A percentile compares a stretch with the other conserved stretches of the same genome.
These are phyloP conservation scores for Exophiala phaeomuriformis DNA, from an alignment of 2,329 filamentous ascomycete species.

Conservation along the genomic window DNA sequence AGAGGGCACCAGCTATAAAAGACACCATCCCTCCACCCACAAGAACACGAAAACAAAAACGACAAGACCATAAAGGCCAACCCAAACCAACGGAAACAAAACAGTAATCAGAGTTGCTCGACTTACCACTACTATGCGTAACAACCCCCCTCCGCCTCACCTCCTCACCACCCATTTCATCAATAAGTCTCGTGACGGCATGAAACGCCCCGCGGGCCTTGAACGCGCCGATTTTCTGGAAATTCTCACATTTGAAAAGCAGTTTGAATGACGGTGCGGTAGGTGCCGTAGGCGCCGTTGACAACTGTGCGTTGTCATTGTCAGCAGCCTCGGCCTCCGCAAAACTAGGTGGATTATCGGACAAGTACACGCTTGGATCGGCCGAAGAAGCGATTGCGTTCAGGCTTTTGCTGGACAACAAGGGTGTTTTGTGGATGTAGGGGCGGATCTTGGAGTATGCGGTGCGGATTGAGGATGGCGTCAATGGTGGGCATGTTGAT, in stretches of 20 bases:
- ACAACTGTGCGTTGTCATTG: background rate
- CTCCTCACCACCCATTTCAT: constrained; percentile 54
- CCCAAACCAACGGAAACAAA: background rate
- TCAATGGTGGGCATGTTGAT: constrained; percentile 54
- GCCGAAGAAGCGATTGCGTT: constrained; percentile 66
- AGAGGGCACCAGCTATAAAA: too few species aligned
- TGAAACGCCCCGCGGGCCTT: constrained; percentile 89
- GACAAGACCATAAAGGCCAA: too few species aligned
- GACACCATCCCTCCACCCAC: too few species aligned
- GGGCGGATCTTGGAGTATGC: constrained; percentile 67
- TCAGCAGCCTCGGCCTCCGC: constrained; percentile 30
- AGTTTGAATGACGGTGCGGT: constrained; percentile 63
- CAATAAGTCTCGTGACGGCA: constrained; percentile 63
- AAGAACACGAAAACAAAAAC: too few species aligned
- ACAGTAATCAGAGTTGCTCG: background rate
- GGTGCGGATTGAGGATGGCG: constrained; percentile 60
- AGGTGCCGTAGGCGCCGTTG: constrained; percentile 36
- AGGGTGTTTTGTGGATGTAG: constrained; percentile 75
- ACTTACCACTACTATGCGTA: constrained; percentile 77
- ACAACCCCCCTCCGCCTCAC: constrained; percentile 64
- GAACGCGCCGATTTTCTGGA: constrained; percentile 85
- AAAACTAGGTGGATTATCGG: constrained; percentile 30
- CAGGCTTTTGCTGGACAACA: constrained; percentile 71
- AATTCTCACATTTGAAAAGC: constrained; percentile 95
- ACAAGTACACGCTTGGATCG: constrained; percentile 37